Percentiles rank a stretch among this genome's conserved stretches.
Evolutionary conservation across 495 filamentous ascomycete genomes (phyloP).

Genomic region (Aspergillus diversus): DNA sequence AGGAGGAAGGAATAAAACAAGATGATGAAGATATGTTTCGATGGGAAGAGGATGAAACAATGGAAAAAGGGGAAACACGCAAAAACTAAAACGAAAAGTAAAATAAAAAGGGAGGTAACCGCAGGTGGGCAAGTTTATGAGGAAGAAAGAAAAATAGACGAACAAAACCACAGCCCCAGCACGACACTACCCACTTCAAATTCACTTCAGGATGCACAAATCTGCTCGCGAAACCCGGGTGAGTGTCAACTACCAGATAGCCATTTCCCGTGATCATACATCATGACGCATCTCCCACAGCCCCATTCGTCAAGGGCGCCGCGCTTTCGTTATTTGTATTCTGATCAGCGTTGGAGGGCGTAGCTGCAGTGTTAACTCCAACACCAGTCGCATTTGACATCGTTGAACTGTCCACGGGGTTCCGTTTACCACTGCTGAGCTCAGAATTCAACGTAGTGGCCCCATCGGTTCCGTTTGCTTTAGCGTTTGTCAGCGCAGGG

Average conservation of each 20-base stretch:
- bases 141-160: background rate
- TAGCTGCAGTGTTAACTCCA: slow-evolving; percentile 9
- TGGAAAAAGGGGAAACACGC: background rate
- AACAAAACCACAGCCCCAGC: slow-evolving; percentile 15
- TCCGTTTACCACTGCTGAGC: slow-evolving; percentile 8
- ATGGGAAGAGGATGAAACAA: background rate
- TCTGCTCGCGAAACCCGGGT: slow-evolving; percentile 5
- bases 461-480: slow-evolving; percentile 28
- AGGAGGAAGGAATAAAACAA: slow-evolving; percentile 1
- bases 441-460: slow-evolving; percentile 22
- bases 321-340: slow-evolving; percentile 21
- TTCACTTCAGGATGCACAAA: background rate
- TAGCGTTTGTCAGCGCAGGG: slow-evolving; percentile 17
- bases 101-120: background rate
- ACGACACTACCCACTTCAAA: slow-evolving; percentile 7
- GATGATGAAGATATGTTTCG: slow-evolving; percentile 1
- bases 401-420: slow-evolving; percentile 11
- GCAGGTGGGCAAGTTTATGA: background rate
- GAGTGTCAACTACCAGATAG: slow-evolving; percentile 6
- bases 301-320: slow-evolving; percentile 40
- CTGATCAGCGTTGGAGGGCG: slow-evolving; percentile 9
- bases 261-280: slow-evolving; percentile 17
- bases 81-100: background rate
- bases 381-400: slow-evolving; percentile 14
- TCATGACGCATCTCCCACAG: slow-evolving; percentile 32